These are phyloP conservation scores for Hyparrhenia diplandra DNA, from an alignment of 176 grass and related monocot species.

Conservation along the genomic window DNA sequence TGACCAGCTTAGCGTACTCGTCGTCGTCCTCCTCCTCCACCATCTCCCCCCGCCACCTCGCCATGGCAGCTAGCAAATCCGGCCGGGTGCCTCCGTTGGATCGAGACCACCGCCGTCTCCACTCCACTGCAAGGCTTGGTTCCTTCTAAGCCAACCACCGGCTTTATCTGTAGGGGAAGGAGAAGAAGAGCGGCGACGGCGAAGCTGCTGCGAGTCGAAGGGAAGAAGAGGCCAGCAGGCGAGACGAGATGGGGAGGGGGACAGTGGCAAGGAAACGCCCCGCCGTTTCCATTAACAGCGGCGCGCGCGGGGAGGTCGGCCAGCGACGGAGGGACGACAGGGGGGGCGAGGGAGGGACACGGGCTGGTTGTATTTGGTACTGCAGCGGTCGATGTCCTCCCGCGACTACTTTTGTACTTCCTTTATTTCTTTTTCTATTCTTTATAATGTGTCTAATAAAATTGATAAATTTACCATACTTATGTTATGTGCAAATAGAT, in stretches of 20 bases:
- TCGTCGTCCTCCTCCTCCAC: conserved; percentile 27
- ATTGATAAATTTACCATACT: no score
- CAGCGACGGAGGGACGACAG: no score
- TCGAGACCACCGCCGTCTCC: not conserved
- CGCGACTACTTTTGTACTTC: no score
- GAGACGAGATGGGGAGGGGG: no score
- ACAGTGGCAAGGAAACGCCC: not conserved
- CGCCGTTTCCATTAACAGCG: conserved; percentile 17
- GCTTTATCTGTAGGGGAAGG: not conserved
- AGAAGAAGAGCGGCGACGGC: not conserved
- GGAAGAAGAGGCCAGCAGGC: not conserved
- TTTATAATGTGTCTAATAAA: no score
- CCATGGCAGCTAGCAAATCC: not conserved
- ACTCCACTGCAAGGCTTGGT: not conserved
- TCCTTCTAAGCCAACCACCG: no score
- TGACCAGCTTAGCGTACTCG: conserved; percentile 54
- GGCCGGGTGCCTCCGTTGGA: not conserved
- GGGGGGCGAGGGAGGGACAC: not conserved
- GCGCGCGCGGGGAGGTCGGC: conserved; percentile 1
- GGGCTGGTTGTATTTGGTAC: no score
- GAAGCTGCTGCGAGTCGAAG: not conserved
- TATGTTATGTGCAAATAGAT: no score
- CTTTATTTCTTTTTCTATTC: no score
- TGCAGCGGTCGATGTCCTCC: no score
- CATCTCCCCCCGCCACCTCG: not conserved